phyloP scores from a whole-genome alignment of 2,329 filamentous ascomycete genomes.

The Phaeosphaeriaceae sp. region DNA sequence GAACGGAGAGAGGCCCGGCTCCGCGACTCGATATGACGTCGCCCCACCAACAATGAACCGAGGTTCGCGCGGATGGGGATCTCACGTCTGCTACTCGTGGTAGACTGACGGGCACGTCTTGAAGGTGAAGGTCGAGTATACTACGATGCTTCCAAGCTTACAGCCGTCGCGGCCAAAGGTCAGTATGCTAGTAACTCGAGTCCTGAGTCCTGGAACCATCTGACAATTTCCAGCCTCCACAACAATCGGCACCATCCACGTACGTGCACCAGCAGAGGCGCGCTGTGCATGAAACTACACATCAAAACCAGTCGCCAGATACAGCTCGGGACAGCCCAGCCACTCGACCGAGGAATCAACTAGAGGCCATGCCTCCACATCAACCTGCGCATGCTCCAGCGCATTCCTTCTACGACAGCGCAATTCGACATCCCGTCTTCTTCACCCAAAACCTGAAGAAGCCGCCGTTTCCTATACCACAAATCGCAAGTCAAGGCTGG shows the following conservation, averaged over 20 bases:
- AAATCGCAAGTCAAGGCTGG: conserved; percentile 42
- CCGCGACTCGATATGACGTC: conserved; percentile 35
- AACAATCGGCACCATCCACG: conserved; percentile 28
- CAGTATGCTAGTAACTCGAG: not conserved
- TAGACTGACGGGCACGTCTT: conserved; percentile 6
- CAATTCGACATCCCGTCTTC: conserved; percentile 75
- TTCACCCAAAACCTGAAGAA: conserved; percentile 71
- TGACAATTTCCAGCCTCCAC: conserved; percentile 24
- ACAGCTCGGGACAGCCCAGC: not conserved
- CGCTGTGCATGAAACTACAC: conserved; percentile 23
- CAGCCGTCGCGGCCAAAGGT: conserved; percentile 53
- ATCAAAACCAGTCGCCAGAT: conserved; percentile 6
- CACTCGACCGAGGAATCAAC: conserved; percentile 50
- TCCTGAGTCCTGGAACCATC: conserved; percentile 4
- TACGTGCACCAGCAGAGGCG: conserved; percentile 36
- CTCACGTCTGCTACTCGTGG: conserved; percentile 8
- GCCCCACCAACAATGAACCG: conserved; percentile 20
- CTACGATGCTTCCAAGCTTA: conserved; percentile 47
- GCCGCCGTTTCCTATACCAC: conserved; percentile 56
- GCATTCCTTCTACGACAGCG: conserved; percentile 58
- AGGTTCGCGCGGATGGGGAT: conserved; percentile 31
- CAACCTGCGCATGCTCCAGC: conserved; percentile 21
- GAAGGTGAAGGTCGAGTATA: conserved; percentile 12
- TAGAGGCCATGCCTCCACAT: conserved; percentile 58
- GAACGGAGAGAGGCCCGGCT: conserved; percentile 28